A percentile compares a stretch with the other conserved stretches of the same genome.
phyloP scores from a whole-genome alignment of 2,329 filamentous ascomycete species.

The Penicillium occitanis region DNA sequence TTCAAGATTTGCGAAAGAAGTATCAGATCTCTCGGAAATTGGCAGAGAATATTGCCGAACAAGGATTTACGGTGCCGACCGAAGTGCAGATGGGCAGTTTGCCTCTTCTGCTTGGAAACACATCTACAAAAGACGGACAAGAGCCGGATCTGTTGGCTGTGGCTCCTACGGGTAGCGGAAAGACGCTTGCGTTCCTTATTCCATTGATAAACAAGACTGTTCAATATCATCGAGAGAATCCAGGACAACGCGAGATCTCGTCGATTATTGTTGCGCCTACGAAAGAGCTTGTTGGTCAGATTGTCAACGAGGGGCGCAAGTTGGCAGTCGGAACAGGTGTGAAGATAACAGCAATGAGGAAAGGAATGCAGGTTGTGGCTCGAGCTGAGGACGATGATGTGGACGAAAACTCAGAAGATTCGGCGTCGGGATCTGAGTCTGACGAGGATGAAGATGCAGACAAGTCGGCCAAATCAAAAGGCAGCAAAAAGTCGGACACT shows the following conservation, averaged over 20 bases:
- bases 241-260: conserved; percentile 60
- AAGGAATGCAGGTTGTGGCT: conserved; percentile 70
- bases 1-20: conserved; percentile 66
- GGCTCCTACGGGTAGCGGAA: conserved; percentile 93
- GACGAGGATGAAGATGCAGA: conserved; percentile 36
- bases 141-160: conserved; percentile 78
- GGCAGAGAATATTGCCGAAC: conserved; percentile 74
- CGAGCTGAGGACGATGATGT: conserved; percentile 45
- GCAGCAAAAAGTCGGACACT: conserved; percentile 42
- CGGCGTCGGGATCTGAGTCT: conserved; percentile 39
- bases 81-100: conserved; percentile 89
- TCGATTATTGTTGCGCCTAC: conserved; percentile 76
- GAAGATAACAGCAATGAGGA: conserved; percentile 77
- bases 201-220: conserved; percentile 78
- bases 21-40: conserved; percentile 75
- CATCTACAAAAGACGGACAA: conserved; percentile 27
- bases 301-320: conserved; percentile 80
- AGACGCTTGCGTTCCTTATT: conserved; percentile 90
- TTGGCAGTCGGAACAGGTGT: conserved; percentile 73
- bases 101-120: conserved; percentile 67
- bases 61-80: conserved; percentile 84
- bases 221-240: conserved; percentile 51
- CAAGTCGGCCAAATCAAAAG: conserved; percentile 29
- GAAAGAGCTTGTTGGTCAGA: conserved; percentile 77
- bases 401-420: conserved; percentile 19